phyloP scores from a whole-genome alignment of 306 rosid genomes.

The Oxytropis ochrocephala region DNA sequence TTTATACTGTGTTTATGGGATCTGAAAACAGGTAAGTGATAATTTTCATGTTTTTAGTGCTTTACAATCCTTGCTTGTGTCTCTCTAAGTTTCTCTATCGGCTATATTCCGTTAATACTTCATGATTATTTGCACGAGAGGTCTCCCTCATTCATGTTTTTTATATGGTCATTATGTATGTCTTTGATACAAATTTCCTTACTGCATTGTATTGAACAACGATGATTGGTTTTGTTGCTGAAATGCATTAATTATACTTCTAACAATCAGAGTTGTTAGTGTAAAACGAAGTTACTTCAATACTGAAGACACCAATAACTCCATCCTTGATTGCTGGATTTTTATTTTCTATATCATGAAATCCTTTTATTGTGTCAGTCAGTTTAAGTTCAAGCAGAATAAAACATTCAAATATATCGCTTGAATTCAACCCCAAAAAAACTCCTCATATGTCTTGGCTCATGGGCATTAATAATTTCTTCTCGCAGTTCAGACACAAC shows the following conservation, averaged over 20 bases:
- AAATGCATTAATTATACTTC: slow-evolving; percentile 5
- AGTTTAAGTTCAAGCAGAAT: background rate
- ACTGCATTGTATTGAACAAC: background rate
- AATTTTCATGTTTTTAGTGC: slow-evolving; percentile 8
- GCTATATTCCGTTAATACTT: background rate
- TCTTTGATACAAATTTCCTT: background rate
- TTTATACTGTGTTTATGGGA: slow-evolving; percentile 92
- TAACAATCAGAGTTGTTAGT: background rate
- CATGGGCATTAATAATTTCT: slow-evolving; percentile 7
- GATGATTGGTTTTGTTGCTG: background rate
- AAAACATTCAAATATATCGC: background rate
- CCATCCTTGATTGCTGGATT: background rate
- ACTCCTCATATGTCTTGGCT: background rate
- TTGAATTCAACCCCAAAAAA: background rate
- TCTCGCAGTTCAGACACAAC: slow-evolving; percentile 77
- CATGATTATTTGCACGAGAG: background rate
- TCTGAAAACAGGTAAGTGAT: slow-evolving; percentile 76
- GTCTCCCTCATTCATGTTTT: background rate
- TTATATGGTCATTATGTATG: background rate
- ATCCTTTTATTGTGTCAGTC: slow-evolving; percentile 1
- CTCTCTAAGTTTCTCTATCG: background rate
- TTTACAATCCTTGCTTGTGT: background rate
- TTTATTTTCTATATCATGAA: background rate
- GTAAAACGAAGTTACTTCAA: background rate
- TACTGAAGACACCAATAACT: background rate